These are phyloP conservation scores for Phanerodontia chrysosporium DNA, from an alignment of 768 basidiomycete species.

Conservation along the genomic window DNA sequence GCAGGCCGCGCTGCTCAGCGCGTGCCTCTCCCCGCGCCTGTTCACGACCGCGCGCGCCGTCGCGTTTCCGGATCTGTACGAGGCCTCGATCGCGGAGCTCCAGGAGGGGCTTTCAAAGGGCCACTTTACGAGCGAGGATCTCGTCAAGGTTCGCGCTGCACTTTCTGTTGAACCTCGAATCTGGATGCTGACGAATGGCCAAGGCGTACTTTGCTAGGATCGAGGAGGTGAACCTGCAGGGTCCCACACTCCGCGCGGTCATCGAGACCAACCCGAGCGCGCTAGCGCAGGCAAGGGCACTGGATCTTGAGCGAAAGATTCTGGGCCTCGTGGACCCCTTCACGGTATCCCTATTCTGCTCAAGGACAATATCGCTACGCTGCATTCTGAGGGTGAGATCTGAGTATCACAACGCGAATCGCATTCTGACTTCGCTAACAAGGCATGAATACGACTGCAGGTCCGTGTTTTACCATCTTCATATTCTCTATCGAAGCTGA, in stretches of 20 bases:
- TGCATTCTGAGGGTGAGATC: conserved; percentile 24
- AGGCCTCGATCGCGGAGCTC: conserved; percentile 52
- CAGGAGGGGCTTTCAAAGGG: conserved; percentile 47
- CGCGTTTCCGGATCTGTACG: conserved; percentile 50
- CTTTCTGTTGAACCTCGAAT: background rate
- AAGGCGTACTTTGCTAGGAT: conserved; percentile 65
- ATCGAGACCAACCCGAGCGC: conserved; percentile 55
- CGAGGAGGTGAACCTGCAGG: conserved; percentile 59
- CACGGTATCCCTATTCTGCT: conserved; percentile 34
- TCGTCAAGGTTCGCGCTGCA: conserved; percentile 45
- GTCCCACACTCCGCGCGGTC: conserved; percentile 52
- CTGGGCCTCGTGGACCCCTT: conserved; percentile 25
- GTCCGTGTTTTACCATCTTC: conserved; percentile 1
- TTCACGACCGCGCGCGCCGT: background rate
- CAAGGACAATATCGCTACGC: conserved; percentile 34
- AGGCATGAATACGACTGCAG: conserved; percentile 34
- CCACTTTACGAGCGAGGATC: conserved; percentile 54
- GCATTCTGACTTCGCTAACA: background rate
- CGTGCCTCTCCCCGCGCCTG: background rate
- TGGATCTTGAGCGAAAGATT: conserved; percentile 20
- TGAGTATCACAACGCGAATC: background rate
- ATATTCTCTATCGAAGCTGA: background rate
- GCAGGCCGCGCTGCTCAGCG: background rate
- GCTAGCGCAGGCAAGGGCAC: conserved; percentile 43
- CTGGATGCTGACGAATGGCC: background rate